Evolutionary conservation across 2,329 filamentous ascomycete species (phyloP).

Genomic region (Talaromyces sp.): DNA sequence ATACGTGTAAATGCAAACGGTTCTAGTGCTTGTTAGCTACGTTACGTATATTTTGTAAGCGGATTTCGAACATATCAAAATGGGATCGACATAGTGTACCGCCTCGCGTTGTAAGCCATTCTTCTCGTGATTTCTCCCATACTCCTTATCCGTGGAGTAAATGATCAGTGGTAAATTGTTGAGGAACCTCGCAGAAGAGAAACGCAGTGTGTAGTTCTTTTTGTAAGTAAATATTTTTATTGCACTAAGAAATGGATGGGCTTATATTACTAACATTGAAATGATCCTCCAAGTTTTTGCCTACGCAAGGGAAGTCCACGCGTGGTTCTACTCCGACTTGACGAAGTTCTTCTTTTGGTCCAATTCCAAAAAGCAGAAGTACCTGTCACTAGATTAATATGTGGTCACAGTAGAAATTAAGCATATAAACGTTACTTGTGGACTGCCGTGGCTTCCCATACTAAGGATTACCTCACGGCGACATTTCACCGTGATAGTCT

Average conservation of each 20-base stretch:
- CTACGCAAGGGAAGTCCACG: conserved; percentile 39
- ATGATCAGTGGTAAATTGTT: conserved; percentile 51
- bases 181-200: conserved; percentile 55
- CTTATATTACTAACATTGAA: conserved; percentile 32
- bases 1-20: conserved; percentile 58
- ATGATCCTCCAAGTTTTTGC: conserved; percentile 46
- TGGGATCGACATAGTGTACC: background rate
- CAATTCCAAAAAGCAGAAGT: conserved; percentile 59
- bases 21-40: conserved; percentile 53
- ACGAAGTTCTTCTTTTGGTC: conserved; percentile 38
- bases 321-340: conserved; percentile 35
- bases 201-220: conserved; percentile 43
- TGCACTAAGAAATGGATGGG: background rate
- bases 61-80: background rate
- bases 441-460: conserved; percentile 48
- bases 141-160: conserved; percentile 52
- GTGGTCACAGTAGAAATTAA: background rate
- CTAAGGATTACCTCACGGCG: conserved; percentile 21
- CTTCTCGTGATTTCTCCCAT: conserved; percentile 35
- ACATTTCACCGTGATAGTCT: background rate
- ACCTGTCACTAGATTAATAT: background rate
- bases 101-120: background rate
- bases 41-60: background rate
- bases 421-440: conserved; percentile 33
- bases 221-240: background rate